A percentile compares a stretch with the other conserved stretches of the same genome.
Evolutionary conservation across 2,329 filamentous ascomycete genomes (phyloP).

Genomic region (Tolypocladium endophyticum): DNA sequence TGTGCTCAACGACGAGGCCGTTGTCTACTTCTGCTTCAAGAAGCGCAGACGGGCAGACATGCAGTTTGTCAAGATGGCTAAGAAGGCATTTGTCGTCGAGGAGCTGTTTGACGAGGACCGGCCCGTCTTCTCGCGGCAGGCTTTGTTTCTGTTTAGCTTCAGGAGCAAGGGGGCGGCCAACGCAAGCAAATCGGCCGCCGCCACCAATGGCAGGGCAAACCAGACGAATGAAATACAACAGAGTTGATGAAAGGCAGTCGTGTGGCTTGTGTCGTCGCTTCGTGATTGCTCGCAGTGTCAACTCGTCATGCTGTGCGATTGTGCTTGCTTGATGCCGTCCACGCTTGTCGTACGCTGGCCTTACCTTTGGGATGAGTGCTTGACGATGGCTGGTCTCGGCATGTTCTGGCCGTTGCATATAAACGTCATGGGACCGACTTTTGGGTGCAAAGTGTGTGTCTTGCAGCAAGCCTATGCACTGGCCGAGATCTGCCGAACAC

Average conservation of each 20-base stretch:
- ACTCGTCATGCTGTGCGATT: not conserved
- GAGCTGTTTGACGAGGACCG: conserved; percentile 53
- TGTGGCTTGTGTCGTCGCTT: not conserved
- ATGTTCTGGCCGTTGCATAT: not conserved
- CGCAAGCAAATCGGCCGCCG: not conserved
- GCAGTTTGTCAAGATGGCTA: conserved; percentile 62
- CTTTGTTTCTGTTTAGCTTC: conserved; percentile 52
- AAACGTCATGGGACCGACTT: not conserved
- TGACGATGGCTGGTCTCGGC: not conserved
- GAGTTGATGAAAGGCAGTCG: not conserved
- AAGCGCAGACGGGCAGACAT: conserved; percentile 73
- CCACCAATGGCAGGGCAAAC: not conserved
- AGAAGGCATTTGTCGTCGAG: conserved; percentile 53
- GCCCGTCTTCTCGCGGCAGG: conserved; percentile 44
- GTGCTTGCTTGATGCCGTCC: not conserved
- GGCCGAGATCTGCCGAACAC: not conserved
- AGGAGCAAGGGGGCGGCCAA: conserved; percentile 16
- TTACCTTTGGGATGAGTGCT: not conserved
- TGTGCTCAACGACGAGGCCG: conserved; percentile 54
- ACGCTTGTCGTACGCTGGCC: not conserved
- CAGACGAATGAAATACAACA: not conserved
- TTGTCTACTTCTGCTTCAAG: conserved; percentile 85
- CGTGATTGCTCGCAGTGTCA: not conserved
- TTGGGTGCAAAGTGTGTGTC: not conserved
- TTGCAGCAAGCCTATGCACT: not conserved